phyloP scores from a whole-genome alignment of 208 protist species.

The Leishmania gerbilli region DNA sequence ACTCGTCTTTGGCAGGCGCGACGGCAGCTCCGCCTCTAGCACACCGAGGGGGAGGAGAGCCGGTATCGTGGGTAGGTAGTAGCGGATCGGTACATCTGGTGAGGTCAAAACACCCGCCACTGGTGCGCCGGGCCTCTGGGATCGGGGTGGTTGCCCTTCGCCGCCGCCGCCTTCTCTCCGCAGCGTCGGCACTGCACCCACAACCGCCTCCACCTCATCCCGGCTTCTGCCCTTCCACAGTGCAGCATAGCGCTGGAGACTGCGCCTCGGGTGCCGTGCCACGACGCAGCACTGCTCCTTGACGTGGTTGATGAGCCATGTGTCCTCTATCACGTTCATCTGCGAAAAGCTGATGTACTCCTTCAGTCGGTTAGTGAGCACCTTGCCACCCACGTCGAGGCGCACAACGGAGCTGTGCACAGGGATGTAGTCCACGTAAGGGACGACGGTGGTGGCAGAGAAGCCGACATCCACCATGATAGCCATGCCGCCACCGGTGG shows the following conservation, averaged over 20 bases:
- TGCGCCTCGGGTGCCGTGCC: constrained; percentile 16
- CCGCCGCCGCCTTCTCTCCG: neutral
- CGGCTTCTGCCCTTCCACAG: constrained; percentile 7
- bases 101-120: neutral
- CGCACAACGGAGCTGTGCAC: constrained; percentile 64
- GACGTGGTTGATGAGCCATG: constrained; percentile 85
- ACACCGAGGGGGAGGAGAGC: constrained; percentile 71
- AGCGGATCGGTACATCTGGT: constrained; percentile 32
- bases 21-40: constrained; percentile 43
- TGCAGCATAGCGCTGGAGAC: constrained; percentile 11
- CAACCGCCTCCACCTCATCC: constrained; percentile 11
- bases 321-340: constrained; percentile 79
- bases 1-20: constrained; percentile 28
- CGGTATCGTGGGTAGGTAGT: constrained; percentile 75
- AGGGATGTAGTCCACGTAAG: constrained; percentile 73
- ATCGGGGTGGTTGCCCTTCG: neutral
- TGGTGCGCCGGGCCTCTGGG: neutral
- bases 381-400: constrained; percentile 76
- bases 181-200: neutral
- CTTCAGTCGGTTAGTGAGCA: constrained; percentile 81
- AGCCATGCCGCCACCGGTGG: constrained; percentile 1
- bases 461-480: constrained; percentile 81
- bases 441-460: constrained; percentile 70
- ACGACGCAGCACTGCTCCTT: constrained; percentile 72
- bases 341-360: constrained; percentile 79